These are phyloP conservation scores for Pleomassaria siparia DNA, from an alignment of 2,329 filamentous ascomycete genomes.

Conservation along the genomic window DNA sequence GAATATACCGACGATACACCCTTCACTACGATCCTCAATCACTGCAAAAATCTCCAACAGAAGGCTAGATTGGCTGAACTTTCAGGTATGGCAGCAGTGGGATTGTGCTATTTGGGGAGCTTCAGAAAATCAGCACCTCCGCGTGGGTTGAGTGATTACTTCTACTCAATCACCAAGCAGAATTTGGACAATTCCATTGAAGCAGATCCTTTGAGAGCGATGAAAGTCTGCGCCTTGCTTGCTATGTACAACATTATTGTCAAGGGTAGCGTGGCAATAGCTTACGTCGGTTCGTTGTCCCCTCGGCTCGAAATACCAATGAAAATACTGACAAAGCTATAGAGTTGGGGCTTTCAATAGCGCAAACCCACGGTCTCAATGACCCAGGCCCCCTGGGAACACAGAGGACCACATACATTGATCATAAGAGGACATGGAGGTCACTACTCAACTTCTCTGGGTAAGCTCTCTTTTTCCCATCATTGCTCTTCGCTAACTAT, in stretches of 20 bases:
- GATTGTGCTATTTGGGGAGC: slow-evolving; percentile 12
- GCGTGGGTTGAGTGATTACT: slow-evolving; percentile 15
- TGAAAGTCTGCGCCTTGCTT: slow-evolving; percentile 22
- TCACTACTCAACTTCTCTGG: slow-evolving; percentile 17
- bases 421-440: slow-evolving; percentile 16
- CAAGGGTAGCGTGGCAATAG: slow-evolving; percentile 18
- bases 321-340: not conserved
- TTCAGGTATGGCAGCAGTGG: slow-evolving; percentile 21
- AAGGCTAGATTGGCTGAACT: slow-evolving; percentile 15
- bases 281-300: slow-evolving; percentile 17
- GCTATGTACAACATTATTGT: slow-evolving; percentile 23
- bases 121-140: slow-evolving; percentile 10
- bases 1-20: not conserved
- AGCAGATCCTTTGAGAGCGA: slow-evolving; percentile 17
- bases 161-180: slow-evolving; percentile 18
- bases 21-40: slow-evolving; percentile 11
- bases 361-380: slow-evolving; percentile 9
- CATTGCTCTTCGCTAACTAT: not conserved
- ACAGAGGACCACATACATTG: slow-evolving; percentile 8
- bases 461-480: not conserved
- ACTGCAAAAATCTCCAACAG: not conserved
- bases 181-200: slow-evolving; percentile 19
- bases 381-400: not conserved
- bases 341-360: slow-evolving; percentile 21
- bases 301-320: not conserved